Evolutionary conservation across 2,329 filamentous ascomycete species (phyloP).

Genomic region (Trichoderma pleuroti): DNA sequence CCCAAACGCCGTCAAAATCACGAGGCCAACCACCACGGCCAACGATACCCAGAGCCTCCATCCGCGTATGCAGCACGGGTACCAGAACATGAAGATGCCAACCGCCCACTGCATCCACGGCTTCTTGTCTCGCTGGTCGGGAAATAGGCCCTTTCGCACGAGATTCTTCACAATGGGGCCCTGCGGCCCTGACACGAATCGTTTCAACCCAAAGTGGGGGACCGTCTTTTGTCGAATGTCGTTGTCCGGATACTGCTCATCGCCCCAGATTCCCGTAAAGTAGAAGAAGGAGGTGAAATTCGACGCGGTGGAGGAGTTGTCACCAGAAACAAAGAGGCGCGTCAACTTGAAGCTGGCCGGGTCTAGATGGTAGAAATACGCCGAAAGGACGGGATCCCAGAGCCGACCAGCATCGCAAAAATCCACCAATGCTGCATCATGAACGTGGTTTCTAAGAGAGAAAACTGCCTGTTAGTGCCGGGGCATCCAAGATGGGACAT

Average conservation of each 20-base stretch:
- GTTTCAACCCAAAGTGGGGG: not conserved
- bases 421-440: not conserved
- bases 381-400: slow-evolving; percentile 1
- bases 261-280: slow-evolving; percentile 1
- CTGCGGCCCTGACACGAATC: not conserved
- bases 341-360: not conserved
- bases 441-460: not conserved
- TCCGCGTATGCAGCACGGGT: not conserved
- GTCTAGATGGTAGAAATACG: slow-evolving; percentile 4
- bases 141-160: not conserved
- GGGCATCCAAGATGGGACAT: not conserved
- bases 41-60: not conserved
- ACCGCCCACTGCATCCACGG: slow-evolving; percentile 3
- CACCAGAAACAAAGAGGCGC: not conserved
- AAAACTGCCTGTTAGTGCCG: not conserved
- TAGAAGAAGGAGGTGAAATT: slow-evolving; percentile 5
- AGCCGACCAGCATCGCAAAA: not conserved
- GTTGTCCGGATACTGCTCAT: not conserved
- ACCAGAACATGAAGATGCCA: not conserved
- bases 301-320: not conserved
- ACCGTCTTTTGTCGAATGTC: not conserved
- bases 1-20: not conserved
- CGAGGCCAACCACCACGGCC: not conserved
- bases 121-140: not conserved
- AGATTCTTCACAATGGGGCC: not conserved